Evolutionary conservation across 352 stramenopile genomes (phyloP).

Genomic region (Pseudoperonospora humuli): DNA sequence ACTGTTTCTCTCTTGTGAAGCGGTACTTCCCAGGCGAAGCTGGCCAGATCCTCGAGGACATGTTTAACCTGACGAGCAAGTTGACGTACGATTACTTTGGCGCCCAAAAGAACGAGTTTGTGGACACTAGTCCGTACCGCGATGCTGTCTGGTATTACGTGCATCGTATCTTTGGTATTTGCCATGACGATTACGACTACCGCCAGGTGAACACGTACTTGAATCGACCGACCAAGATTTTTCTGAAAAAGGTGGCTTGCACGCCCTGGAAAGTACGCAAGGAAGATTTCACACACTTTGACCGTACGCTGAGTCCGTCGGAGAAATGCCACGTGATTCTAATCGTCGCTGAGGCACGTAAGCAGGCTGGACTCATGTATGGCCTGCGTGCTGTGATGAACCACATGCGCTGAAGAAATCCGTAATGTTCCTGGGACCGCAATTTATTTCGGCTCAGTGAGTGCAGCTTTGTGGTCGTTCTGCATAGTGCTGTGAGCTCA

Average conservation of each 20-base stretch:
- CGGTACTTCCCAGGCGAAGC: conserved; percentile 77
- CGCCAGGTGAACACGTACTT: conserved; percentile 73
- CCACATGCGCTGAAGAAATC: conserved; percentile 62
- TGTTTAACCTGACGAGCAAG: conserved; percentile 83
- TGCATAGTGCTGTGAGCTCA: conserved; percentile 5
- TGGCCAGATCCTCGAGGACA: conserved; percentile 76
- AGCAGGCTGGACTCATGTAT: conserved; percentile 85
- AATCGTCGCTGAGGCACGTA: conserved; percentile 73
- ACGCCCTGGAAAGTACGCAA: conserved; percentile 76
- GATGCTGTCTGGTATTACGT: conserved; percentile 85
- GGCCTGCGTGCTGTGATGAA: conserved; percentile 80
- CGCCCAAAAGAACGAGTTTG: conserved; percentile 37
- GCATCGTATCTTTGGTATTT: conserved; percentile 84
- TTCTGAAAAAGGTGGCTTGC: conserved; percentile 82
- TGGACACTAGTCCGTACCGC: conserved; percentile 79
- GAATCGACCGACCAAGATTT: conserved; percentile 81
- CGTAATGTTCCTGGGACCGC: conserved; percentile 10
- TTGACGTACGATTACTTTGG: conserved; percentile 79
- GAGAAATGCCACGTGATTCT: conserved; percentile 85
- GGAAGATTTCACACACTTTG: conserved; percentile 82
- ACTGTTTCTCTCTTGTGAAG: conserved; percentile 81
- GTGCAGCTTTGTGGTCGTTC: conserved; percentile 5
- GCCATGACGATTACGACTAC: conserved; percentile 86
- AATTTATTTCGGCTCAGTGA: conserved; percentile 11
- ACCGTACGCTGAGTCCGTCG: conserved; percentile 61